These are phyloP conservation scores for Verticillium albo-atrum DNA, from an alignment of 2,329 filamentous ascomycete genomes.

Conservation along the genomic window DNA sequence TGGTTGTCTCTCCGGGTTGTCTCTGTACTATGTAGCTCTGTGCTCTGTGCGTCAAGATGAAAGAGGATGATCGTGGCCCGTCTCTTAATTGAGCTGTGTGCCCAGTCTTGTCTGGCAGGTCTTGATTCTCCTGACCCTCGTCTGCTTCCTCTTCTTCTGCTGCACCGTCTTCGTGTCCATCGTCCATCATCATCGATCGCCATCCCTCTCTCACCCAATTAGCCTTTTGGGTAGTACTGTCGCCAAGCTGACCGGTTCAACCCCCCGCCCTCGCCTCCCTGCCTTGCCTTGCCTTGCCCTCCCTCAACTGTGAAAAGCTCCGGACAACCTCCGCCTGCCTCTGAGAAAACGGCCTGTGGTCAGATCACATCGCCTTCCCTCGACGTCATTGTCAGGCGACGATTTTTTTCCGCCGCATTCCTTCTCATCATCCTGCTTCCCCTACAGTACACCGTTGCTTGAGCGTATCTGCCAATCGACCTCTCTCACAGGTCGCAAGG, in stretches of 20 bases:
- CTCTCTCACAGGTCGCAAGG: no score
- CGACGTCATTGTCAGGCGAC: background rate
- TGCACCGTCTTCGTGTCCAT: no score
- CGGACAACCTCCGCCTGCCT: background rate
- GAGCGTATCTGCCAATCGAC: no score
- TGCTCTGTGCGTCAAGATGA: no score
- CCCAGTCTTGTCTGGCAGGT: no score
- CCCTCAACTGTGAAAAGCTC: background rate
- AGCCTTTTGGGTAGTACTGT: background rate
- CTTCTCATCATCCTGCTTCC: no score
- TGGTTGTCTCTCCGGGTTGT: no score
- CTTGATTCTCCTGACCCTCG: background rate
- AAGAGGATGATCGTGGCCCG: no score
- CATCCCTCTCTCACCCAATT: background rate
- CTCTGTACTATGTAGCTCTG: no score
- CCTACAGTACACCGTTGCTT: no score
- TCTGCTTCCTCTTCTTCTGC: background rate
- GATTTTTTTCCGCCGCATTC: background rate
- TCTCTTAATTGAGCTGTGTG: no score
- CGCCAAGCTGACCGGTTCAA: background rate
- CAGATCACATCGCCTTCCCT: background rate
- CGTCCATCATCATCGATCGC: background rate
- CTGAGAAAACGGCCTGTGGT: no score
- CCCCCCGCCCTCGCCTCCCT: background rate
- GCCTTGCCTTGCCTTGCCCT: background rate